Percentiles rank a stretch among this genome's conserved stretches.
phyloP scores from a whole-genome alignment of 1,139 yeast species.

The Pichia sp. region DNA sequence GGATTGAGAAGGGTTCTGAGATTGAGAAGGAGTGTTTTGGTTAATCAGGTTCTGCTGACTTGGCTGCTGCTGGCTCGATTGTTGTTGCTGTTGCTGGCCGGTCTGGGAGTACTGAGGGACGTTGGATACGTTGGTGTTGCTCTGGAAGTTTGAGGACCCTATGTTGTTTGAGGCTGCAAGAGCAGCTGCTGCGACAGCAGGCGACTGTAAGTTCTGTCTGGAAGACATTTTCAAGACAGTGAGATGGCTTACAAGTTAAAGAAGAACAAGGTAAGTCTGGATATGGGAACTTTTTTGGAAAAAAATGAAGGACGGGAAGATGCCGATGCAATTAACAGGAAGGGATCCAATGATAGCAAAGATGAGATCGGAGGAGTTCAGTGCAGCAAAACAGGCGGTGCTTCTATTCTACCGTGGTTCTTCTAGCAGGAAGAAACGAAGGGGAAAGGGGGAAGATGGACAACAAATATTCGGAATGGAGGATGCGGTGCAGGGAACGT shows the following conservation, averaged over 20 bases:
- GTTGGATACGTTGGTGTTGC: slow-evolving; percentile 25
- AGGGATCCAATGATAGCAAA: neutral
- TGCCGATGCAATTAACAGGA: neutral
- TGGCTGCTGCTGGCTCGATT: slow-evolving; percentile 10
- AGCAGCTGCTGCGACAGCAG: slow-evolving; percentile 31
- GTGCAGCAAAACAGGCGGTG: neutral
- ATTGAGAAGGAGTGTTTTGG: neutral
- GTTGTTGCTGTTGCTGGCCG: slow-evolving; percentile 11
- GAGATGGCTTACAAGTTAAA: neutral
- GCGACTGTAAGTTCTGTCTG: slow-evolving; percentile 27
- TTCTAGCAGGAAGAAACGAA: neutral
- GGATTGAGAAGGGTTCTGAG: slow-evolving; percentile 1
- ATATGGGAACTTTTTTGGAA: too few species aligned
- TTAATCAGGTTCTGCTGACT: slow-evolving; percentile 1
- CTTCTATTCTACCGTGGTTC: neutral
- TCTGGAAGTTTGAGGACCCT: slow-evolving; percentile 20
- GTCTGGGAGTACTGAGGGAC: slow-evolving; percentile 27
- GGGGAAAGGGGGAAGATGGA: neutral
- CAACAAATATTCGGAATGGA: neutral
- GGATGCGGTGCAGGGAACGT: neutral
- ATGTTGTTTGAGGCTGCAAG: slow-evolving; percentile 27
- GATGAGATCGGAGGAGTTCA: slow-evolving; percentile 1
- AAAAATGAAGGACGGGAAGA: neutral
- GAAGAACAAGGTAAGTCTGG: too few species aligned
- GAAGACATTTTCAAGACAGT: neutral